These are phyloP conservation scores for Cylindrotheca closterium DNA, from an alignment of 108 stramenopile genomes.

Conservation along the genomic window DNA sequence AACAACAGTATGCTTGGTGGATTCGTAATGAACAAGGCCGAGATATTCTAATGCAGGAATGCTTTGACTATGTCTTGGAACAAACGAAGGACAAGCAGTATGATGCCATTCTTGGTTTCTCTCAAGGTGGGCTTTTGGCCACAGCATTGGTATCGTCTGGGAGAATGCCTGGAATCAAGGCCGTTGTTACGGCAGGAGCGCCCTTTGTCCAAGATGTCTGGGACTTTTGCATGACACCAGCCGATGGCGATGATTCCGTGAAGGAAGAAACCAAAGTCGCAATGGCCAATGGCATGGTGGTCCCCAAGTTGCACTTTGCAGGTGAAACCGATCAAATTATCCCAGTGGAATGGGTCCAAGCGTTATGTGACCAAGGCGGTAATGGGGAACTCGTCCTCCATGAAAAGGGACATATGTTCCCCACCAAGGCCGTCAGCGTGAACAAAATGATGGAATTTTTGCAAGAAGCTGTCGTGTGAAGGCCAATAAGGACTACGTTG, in stretches of 20 bases:
- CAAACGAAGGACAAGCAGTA: constrained; percentile 38
- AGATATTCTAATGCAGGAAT: constrained; percentile 42
- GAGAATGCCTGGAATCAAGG: constrained; percentile 42
- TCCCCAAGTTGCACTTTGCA: constrained; percentile 75
- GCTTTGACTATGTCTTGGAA: constrained; percentile 53
- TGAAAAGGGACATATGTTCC: constrained; percentile 76
- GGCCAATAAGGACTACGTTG: background rate
- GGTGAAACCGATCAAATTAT: constrained; percentile 69
- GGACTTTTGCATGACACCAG: too few species aligned
- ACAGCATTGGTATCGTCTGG: constrained; percentile 60
- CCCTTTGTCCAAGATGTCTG: constrained; percentile 29
- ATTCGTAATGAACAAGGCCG: constrained; percentile 36
- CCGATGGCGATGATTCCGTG: constrained; percentile 25
- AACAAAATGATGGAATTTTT: constrained; percentile 65
- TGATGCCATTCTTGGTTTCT: constrained; percentile 68
- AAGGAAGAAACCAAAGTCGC: constrained; percentile 1
- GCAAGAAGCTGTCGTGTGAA: constrained; percentile 14
- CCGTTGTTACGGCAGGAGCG: constrained; percentile 71
- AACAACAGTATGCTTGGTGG: constrained; percentile 56
- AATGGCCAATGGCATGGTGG: constrained; percentile 28
- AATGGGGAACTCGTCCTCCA: constrained; percentile 57
- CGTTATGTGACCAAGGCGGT: constrained; percentile 54
- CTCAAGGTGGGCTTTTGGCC: constrained; percentile 69
- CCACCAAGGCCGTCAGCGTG: constrained; percentile 57
- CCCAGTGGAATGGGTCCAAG: constrained; percentile 44